Base-by-base conservation (phyloP, 805 yeast genomes). In the Metschnikowia matae region DNA sequence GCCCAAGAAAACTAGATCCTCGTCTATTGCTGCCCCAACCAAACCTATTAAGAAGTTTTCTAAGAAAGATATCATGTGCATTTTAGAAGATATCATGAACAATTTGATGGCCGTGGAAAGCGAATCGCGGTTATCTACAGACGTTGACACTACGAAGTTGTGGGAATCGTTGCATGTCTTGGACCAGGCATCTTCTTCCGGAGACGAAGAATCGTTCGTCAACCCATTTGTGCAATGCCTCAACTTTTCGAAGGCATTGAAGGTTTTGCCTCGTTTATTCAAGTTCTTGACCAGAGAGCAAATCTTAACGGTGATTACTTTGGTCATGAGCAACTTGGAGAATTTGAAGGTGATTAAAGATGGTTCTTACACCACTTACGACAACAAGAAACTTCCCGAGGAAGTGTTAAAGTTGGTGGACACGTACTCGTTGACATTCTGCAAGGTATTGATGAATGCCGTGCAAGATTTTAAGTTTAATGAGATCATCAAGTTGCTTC, bases 161-260 rank as follows among this genome's bases (percentile, higher is more conserved):
- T 89, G 96, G 96, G 85, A 84, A 36, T 78, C 90, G 2, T 76
- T 90, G 55, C 87, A 82, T 61, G 80, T 90, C 46, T 81, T 82
- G 56, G 91, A 86, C 55, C 81, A 80, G 49, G 69, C 79, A 32
- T 70, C 72, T 44, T 74, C 78, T n/a, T 76, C 79, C 51, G 81
- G 84, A 48, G 74, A 69, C 42, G 71, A 67, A 44, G 73, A 65
- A 55, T 60, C 65, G n/a, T 73, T 68, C 50, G 82, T 82, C 29
- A 85, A 85, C 62, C 94, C 96, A 36, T 91, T 91, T 62, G 80
- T 90, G 48, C 89, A 90, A 57, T 82, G 89, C 64, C 77, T 92
- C 56, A 81, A 87, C 26, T 87, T 85, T 63, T 88, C 88, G 60
- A 92, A 92, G 70, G 94, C 96, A 50, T 83, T 89, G 74, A 91